Percentiles rank a stretch among this genome's conserved stretches.
These are phyloP conservation scores for Salicornia ramosissima DNA, from an alignment of 148 eudicot genomes.

Conservation along the genomic window DNA sequence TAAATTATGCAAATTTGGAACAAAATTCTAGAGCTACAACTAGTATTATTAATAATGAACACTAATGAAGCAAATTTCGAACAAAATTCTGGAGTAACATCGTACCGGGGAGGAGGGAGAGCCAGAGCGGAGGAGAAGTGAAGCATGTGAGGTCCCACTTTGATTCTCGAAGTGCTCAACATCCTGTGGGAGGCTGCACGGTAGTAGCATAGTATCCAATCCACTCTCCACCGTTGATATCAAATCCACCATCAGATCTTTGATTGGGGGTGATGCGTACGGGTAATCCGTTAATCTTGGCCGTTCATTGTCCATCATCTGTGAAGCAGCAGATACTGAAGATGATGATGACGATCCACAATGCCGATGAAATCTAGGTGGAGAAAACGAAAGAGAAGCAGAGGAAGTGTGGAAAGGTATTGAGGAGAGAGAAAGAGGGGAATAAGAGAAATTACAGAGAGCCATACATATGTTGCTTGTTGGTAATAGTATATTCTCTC, in stretches of 20 bases:
- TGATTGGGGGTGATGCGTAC: slow-evolving; percentile 49
- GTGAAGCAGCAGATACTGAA: neutral
- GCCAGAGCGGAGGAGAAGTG: slow-evolving; percentile 58
- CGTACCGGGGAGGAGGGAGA: slow-evolving; percentile 56
- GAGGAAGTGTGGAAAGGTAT: neutral
- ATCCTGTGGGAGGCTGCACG: slow-evolving; percentile 64
- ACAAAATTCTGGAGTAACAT: no score
- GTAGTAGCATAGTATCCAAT: slow-evolving; percentile 44
- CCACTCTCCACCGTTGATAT: slow-evolving; percentile 55
- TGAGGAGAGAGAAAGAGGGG: slow-evolving; percentile 5
- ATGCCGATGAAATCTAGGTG: neutral
- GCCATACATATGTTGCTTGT: slow-evolving; percentile 9
- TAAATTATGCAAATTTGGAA: no score
- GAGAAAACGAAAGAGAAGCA: neutral
- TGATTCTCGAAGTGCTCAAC: slow-evolving; percentile 47
- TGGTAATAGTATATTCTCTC: neutral
- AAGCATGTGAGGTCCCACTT: slow-evolving; percentile 39
- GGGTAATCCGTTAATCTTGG: slow-evolving; percentile 69
- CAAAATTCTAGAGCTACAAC: no score
- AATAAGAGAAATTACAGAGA: neutral
- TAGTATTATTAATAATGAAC: no score
- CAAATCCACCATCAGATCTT: slow-evolving; percentile 60
- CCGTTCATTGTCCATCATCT: slow-evolving; percentile 26
- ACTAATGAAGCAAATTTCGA: neutral
- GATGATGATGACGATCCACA: slow-evolving; percentile 2